These are phyloP conservation scores for Colletotrichum gigasporum DNA, from an alignment of 2,329 filamentous ascomycete genomes.

Conservation along the genomic window DNA sequence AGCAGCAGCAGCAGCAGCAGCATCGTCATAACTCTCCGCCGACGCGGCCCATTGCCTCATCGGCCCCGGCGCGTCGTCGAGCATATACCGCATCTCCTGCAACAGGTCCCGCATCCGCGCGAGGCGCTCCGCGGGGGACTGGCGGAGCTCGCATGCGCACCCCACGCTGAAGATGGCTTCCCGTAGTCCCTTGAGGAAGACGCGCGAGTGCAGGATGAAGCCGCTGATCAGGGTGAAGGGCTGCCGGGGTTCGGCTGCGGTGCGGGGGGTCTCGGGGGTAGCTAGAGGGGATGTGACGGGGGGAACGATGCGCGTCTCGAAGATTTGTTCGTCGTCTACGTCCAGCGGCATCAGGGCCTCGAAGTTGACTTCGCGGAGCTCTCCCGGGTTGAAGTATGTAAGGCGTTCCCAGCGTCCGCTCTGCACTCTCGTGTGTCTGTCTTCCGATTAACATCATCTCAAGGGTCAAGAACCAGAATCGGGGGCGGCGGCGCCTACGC, in stretches of 20 bases:
- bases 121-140: slow-evolving; percentile 31
- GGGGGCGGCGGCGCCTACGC: slow-evolving; percentile 23
- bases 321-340: slow-evolving; percentile 44
- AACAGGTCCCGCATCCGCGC: slow-evolving; percentile 38
- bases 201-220: slow-evolving; percentile 40
- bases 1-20: no score
- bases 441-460: neutral
- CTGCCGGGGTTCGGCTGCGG: neutral
- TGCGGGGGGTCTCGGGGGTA: slow-evolving; percentile 10
- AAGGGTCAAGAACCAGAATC: neutral
- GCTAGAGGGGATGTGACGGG: slow-evolving; percentile 11
- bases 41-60: slow-evolving; percentile 38
- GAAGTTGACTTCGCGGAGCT: slow-evolving; percentile 40
- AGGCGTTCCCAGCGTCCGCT: slow-evolving; percentile 35
- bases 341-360: slow-evolving; percentile 43
- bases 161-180: slow-evolving; percentile 30
- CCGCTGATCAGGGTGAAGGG: slow-evolving; percentile 37
- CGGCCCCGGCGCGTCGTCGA: slow-evolving; percentile 39
- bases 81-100: slow-evolving; percentile 41
- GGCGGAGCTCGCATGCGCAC: slow-evolving; percentile 22
- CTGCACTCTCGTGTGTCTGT: slow-evolving; percentile 36
- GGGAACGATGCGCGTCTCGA: slow-evolving; percentile 32
- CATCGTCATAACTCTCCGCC: neutral
- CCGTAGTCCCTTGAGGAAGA: slow-evolving; percentile 37
- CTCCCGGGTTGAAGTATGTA: slow-evolving; percentile 40